These are phyloP conservation scores for Elsinoe fawcettii DNA, from an alignment of 2,329 filamentous ascomycete genomes.

Conservation along the genomic window DNA sequence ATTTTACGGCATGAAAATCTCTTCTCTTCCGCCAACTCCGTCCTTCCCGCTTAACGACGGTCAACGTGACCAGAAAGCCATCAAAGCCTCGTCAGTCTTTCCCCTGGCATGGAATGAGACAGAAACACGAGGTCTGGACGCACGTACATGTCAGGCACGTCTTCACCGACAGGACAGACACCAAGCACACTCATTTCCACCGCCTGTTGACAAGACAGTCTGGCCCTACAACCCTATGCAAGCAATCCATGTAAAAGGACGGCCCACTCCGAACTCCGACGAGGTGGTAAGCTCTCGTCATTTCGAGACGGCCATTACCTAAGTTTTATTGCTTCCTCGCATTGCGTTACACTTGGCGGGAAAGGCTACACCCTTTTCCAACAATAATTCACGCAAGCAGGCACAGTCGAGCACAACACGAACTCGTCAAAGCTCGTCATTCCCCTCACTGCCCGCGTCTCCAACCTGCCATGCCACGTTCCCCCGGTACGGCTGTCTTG, in stretches of 20 bases:
- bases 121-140: not conserved
- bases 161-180: not conserved
- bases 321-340: conserved; percentile 12
- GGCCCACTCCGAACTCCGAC: conserved; percentile 9
- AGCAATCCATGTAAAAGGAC: not conserved
- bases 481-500: not conserved
- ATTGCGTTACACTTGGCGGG: conserved; percentile 4
- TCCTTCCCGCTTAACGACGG: not conserved
- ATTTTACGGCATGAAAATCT: conserved; percentile 10
- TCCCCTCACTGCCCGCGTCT: not conserved
- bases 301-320: conserved; percentile 2
- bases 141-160: too few relatives aligned
- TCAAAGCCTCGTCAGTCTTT: not conserved
- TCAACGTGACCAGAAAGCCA: not conserved
- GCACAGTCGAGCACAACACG: not conserved
- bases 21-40: conserved; percentile 8
- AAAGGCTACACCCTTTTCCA: not conserved
- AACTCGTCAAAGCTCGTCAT: conserved; percentile 7
- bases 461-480: conserved; percentile 5
- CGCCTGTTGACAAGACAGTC: not conserved
- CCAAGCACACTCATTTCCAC: not conserved
- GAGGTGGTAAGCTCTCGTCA: not conserved
- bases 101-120: not conserved
- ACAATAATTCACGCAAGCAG: conserved; percentile 5
- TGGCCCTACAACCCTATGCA: not conserved